A percentile compares a stretch with the other conserved stretches of the same genome.
phyloP scores from a whole-genome alignment of 2,329 filamentous ascomycete species.

The Penicillium sp. region DNA sequence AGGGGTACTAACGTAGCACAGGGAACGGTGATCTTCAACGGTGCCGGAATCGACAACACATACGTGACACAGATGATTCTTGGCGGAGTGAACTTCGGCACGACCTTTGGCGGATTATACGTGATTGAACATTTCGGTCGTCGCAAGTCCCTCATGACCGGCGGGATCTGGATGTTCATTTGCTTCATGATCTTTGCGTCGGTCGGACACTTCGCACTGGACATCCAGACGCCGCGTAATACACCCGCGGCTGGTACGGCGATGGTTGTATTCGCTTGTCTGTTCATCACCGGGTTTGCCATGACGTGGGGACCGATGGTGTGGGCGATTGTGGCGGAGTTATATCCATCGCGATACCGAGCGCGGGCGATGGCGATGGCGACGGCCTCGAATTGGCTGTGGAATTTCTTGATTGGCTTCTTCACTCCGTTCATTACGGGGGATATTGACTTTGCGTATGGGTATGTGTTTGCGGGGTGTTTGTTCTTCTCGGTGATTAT shows the following conservation, averaged over 20 bases:
- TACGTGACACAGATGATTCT: slow-evolving; percentile 67
- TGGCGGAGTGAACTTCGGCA: slow-evolving; percentile 67
- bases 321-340: slow-evolving; percentile 50
- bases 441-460: slow-evolving; percentile 72
- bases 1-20: slow-evolving; percentile 51
- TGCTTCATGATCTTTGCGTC: slow-evolving; percentile 68
- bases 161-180: slow-evolving; percentile 66
- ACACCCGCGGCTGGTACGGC: slow-evolving; percentile 59
- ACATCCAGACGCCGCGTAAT: slow-evolving; percentile 41
- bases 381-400: slow-evolving; percentile 73
- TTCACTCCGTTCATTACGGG: slow-evolving; percentile 77
- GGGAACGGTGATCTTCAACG: slow-evolving; percentile 55
- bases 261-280: slow-evolving; percentile 70
- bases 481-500: slow-evolving; percentile 64
- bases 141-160: slow-evolving; percentile 66
- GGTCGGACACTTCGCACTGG: slow-evolving; percentile 52
- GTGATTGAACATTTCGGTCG: slow-evolving; percentile 70
- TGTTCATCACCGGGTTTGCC: slow-evolving; percentile 72
- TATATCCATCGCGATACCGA: slow-evolving; percentile 52
- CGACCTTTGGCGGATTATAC: slow-evolving; percentile 67
- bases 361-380: slow-evolving; percentile 76
- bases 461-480: slow-evolving; percentile 75
- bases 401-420: slow-evolving; percentile 73
- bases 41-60: slow-evolving; percentile 65
- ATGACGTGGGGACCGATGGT: slow-evolving; percentile 67